A percentile compares a stretch with the other conserved stretches of the same genome.
Evolutionary conservation across 192 early-diverging fungal species (phyloP).

Genomic region (Pecoramyces ruminantium): DNA sequence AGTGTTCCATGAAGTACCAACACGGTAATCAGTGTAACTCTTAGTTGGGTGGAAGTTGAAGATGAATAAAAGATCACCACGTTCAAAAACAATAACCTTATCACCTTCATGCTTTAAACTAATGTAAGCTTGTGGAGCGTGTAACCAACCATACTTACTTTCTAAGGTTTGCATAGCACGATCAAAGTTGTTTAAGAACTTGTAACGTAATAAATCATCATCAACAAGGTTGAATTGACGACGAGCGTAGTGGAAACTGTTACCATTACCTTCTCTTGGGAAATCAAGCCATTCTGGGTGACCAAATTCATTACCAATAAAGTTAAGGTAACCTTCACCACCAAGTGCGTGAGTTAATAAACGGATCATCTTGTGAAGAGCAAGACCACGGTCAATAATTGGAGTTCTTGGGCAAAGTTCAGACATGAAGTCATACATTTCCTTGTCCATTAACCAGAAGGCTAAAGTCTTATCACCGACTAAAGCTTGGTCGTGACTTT

Average conservation of each 20-base stretch:
- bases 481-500: constrained; percentile 94
- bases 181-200: constrained; percentile 84
- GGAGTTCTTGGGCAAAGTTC: constrained; percentile 61
- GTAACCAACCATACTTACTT: constrained; percentile 45
- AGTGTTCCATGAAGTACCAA: constrained; percentile 51
- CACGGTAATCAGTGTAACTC: constrained; percentile 72
- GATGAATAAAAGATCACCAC: constrained; percentile 69
- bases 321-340: constrained; percentile 93
- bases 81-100: constrained; percentile 86
- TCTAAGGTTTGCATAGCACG: constrained; percentile 66
- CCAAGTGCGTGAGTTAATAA: constrained; percentile 73
- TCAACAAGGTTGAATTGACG: constrained; percentile 88
- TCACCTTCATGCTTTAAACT: constrained; percentile 79
- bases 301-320: constrained; percentile 75
- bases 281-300: constrained; percentile 99
- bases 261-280: constrained; percentile 82
- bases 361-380: constrained; percentile 94
- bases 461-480: constrained; percentile 97
- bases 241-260: constrained; percentile 80
- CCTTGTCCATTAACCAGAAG: constrained; percentile 99
- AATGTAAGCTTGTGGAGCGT: constrained; percentile 58
- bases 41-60: constrained; percentile 88
- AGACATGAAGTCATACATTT: constrained; percentile 92
- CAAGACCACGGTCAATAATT: constrained; percentile 80
- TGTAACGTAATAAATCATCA: constrained; percentile 73